Evolutionary conservation across 768 basidiomycete species (phyloP).

Genomic region (Xerocomus potaroensis): DNA sequence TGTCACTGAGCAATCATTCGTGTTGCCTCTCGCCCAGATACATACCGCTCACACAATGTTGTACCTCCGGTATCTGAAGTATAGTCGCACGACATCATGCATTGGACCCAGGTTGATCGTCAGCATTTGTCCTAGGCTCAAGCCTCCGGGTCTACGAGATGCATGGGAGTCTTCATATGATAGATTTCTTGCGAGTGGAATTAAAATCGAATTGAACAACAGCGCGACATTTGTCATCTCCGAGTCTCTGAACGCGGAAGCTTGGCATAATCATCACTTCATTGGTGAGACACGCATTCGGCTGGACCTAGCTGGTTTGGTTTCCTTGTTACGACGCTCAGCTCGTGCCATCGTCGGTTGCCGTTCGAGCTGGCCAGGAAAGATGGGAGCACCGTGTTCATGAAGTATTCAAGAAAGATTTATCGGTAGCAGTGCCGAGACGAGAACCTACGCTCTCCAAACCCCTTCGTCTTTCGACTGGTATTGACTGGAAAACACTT

Average conservation of each 20-base stretch:
- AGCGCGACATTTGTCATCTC: not conserved
- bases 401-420: not conserved
- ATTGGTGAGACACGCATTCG: not conserved
- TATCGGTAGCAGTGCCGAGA: not conserved
- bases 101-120: too few species aligned
- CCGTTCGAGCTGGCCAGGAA: not conserved
- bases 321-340: not conserved
- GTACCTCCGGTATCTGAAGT: too few species aligned
- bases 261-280: not conserved
- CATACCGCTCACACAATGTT: too few species aligned
- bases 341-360: not conserved
- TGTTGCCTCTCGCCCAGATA: too few species aligned
- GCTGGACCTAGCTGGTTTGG: not conserved
- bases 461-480: not conserved
- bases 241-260: not conserved
- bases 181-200: not conserved
- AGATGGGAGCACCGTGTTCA: not conserved
- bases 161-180: not conserved
- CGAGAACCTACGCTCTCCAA: not conserved
- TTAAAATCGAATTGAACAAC: not conserved
- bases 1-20: too few species aligned
- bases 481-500: not conserved
- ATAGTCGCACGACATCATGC: too few species aligned
- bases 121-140: too few species aligned
- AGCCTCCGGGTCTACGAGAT: too few species aligned